These are phyloP conservation scores for Amyloporia xantha DNA, from an alignment of 768 basidiomycete genomes.

Conservation along the genomic window DNA sequence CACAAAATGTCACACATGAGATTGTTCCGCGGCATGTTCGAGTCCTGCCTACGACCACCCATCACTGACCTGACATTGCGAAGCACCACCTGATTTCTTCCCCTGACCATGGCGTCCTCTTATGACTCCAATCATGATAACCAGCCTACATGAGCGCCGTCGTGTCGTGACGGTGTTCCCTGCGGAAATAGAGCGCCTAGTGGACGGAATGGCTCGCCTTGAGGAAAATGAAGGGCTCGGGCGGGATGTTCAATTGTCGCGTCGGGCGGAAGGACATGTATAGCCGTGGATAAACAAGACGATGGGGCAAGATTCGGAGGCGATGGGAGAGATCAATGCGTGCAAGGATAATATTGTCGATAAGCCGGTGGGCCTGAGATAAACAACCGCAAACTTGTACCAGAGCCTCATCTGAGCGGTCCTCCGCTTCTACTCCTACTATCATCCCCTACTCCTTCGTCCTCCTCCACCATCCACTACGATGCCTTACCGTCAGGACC, in stretches of 20 bases:
- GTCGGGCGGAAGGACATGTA: neutral
- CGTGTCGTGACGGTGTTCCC: no score
- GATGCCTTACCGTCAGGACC: conserved; percentile 63
- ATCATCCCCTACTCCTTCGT: conserved; percentile 8
- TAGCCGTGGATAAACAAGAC: neutral
- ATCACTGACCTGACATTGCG: no score
- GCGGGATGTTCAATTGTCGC: neutral
- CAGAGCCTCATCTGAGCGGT: neutral
- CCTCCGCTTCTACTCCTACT: conserved; percentile 10
- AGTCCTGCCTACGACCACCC: no score
- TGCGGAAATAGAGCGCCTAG: neutral
- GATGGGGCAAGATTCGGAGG: neutral
- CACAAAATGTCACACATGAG: no score
- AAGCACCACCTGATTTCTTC: no score
- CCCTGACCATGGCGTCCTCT: no score
- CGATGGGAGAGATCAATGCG: conserved; percentile 5
- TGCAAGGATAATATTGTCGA: neutral
- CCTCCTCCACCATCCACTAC: conserved; percentile 16
- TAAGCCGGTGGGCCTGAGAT: neutral
- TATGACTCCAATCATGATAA: no score
- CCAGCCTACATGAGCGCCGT: no score
- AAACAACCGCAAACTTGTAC: conserved; percentile 13
- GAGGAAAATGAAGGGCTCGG: neutral
- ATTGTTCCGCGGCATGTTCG: no score
- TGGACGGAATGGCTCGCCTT: no score